Percentiles rank a stretch among this genome's conserved stretches.
phyloP scores from a whole-genome alignment of 495 filamentous ascomycete species.

The Mytilinidion resinicola region DNA sequence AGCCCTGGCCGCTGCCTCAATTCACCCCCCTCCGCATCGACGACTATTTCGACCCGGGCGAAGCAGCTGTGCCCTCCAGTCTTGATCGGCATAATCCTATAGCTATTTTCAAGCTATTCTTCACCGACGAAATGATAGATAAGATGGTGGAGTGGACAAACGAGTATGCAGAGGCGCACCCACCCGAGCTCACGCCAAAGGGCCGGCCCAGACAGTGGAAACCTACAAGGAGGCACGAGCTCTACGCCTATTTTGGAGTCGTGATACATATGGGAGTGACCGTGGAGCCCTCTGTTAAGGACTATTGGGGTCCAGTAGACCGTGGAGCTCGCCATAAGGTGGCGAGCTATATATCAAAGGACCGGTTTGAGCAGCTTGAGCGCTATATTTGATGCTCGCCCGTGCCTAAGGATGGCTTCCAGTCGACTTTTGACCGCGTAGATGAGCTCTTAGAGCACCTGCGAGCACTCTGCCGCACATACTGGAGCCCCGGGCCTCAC shows the following conservation, averaged over 20 bases:
- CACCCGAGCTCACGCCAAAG: not conserved
- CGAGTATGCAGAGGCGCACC: not conserved
- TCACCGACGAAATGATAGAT: not conserved
- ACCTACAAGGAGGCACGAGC: not conserved
- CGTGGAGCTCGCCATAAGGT: not conserved
- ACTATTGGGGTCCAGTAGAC: not conserved
- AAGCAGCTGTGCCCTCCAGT: not conserved
- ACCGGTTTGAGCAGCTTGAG: not conserved
- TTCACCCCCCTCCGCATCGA: not conserved
- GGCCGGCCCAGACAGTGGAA: not conserved
- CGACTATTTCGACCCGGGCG: constrained; percentile 1
- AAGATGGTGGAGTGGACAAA: not conserved
- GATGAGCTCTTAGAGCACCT: not conserved
- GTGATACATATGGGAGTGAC: too few relatives aligned
- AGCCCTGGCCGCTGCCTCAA: not conserved
- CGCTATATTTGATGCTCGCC: not conserved
- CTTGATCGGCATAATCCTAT: not conserved
- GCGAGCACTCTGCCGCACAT: too few relatives aligned
- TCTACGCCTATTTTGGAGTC: not conserved
- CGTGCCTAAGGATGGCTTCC: not conserved
- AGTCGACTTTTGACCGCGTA: not conserved
- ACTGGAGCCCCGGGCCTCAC: too few relatives aligned
- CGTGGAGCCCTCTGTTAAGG: not conserved
- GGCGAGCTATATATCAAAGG: not conserved
- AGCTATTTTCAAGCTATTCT: not conserved